Percentiles rank a stretch among this genome's conserved stretches.
Conservation (phyloP, 495 filamentous ascomycete genomes). For the Trichoderma orchidacearum region DNA sequence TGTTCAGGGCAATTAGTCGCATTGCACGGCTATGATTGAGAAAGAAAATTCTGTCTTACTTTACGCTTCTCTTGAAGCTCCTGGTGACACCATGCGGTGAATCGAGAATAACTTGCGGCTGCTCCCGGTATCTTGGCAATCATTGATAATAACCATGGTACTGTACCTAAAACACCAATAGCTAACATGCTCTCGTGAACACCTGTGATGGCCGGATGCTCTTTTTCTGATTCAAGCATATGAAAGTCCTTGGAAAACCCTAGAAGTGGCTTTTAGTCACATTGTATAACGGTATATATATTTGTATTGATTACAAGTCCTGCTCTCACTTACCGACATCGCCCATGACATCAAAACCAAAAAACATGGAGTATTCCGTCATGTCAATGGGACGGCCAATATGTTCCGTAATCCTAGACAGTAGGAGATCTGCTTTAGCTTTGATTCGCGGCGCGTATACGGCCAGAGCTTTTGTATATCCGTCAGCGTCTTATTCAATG, state of each 20-base stretch:
- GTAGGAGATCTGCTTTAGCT: conserved; percentile 13
- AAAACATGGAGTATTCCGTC: conserved; percentile 16
- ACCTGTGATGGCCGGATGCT: conserved; percentile 14
- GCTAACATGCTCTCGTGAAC: conserved; percentile 18
- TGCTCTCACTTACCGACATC: conserved; percentile 5
- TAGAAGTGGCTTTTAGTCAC: neutral
- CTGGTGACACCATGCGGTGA: conserved; percentile 5
- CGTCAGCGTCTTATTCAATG: neutral
- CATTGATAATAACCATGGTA: conserved; percentile 22
- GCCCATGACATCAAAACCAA: conserved; percentile 15
- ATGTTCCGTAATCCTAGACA: conserved; percentile 8
- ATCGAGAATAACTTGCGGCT: conserved; percentile 1
- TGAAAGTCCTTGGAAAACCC: conserved; percentile 15
- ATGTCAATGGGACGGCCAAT: conserved; percentile 10
- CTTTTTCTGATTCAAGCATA: conserved; percentile 20
- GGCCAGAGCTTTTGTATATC: conserved; percentile 9
- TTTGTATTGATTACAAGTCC: neutral
- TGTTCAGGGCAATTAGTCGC: neutral
- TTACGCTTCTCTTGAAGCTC: conserved; percentile 5
- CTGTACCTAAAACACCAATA: conserved; percentile 15
- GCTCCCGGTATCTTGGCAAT: conserved; percentile 4
- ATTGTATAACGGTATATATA: neutral
- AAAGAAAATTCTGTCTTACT: conserved; percentile 2
- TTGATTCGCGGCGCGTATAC: conserved; percentile 12
- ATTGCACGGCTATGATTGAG: neutral